These are phyloP conservation scores for Sphagnurus paluster DNA, from an alignment of 1,284 basidiomycete genomes.

Conservation along the genomic window DNA sequence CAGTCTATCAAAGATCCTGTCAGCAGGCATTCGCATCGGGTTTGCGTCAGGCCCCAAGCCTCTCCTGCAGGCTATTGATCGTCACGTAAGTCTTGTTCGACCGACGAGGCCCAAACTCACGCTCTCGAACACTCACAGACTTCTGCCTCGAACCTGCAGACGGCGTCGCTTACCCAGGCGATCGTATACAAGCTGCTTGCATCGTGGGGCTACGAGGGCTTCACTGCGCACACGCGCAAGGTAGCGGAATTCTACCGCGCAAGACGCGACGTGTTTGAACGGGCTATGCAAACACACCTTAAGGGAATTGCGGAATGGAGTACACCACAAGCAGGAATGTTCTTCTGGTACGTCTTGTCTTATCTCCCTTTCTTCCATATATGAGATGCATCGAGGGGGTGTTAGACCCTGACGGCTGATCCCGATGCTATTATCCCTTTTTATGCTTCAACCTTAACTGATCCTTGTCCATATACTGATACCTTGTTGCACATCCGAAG, in stretches of 20 bases:
- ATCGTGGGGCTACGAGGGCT: conserved; percentile 80
- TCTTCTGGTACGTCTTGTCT: conserved; percentile 67
- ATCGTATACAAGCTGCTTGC: conserved; percentile 71
- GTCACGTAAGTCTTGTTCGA: conserved; percentile 60
- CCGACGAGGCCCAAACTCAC: neutral
- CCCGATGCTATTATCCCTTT: neutral
- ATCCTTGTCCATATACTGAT: too few relatives aligned
- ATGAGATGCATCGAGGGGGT: neutral
- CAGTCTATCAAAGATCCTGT: conserved; percentile 85
- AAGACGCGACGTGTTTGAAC: conserved; percentile 82
- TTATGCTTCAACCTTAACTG: too few relatives aligned
- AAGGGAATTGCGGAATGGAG: conserved; percentile 81
- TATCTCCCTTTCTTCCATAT: neutral
- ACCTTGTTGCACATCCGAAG: too few relatives aligned
- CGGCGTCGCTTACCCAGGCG: conserved; percentile 76
- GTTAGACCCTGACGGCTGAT: neutral
- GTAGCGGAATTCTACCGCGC: conserved; percentile 81
- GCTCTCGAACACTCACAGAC: conserved; percentile 42
- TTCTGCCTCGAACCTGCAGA: conserved; percentile 76
- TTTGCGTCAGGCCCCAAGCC: conserved; percentile 79
- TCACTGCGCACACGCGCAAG: conserved; percentile 68
- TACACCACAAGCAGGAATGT: conserved; percentile 88
- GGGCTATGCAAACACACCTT: conserved; percentile 73
- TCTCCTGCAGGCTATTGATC: conserved; percentile 75
- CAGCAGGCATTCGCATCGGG: conserved; percentile 79